Evolutionary conservation across 768 basidiomycete genomes (phyloP), one percentile per base, ranked within the genome.

Genomic region (Amanita inopinata): DNA sequence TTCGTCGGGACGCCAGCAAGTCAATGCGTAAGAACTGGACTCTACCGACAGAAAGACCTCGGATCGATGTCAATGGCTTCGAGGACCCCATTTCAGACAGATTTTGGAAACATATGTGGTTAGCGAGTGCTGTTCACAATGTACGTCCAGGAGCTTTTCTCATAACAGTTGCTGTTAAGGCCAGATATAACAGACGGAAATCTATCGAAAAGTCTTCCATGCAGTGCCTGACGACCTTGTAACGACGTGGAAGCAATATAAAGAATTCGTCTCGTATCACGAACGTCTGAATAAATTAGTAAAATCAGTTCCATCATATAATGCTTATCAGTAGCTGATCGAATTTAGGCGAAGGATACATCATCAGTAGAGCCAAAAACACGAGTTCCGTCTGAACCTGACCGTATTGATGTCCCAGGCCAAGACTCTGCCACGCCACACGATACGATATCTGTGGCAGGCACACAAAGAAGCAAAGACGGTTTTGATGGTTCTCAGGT

Each of bases 201-300:
- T 97, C 49, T 97, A 77, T 63, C 82, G 92, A 43, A 93, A 87
- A 56, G 91, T 97, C 3, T 99, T 99, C 67, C 83, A 90, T 53
- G 83, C 85, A 25, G 67, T 93, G 41, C 94, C 96, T 4, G 94
- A 98, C 58, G 93, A 99, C 57, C 68, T 80, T 17, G 76, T 97
- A 46, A 83, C 82, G 1, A 94, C 93, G 0, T 99, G 94, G 94
- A 92, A 92, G 54, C 85, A 90, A 55, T 97, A 76, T 53, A 93
- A 82, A 56, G 87, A 93, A 48, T 97, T 87, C 53, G 64, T 83
- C 34, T 60, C 69, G 4, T 71, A 83, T 54, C 83, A 90, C 34
- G 88, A 90, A 48, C 75, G 84, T 2, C 53, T 87, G 48, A 75
- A 71, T 51, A 84, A 77, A 60, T 73, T 71, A 23, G 87, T 85